A percentile compares a stretch with the other conserved stretches of the same genome.
Conservation (phyloP, 2,329 filamentous ascomycete species). For the Sclerotinia spermophila region DNA sequence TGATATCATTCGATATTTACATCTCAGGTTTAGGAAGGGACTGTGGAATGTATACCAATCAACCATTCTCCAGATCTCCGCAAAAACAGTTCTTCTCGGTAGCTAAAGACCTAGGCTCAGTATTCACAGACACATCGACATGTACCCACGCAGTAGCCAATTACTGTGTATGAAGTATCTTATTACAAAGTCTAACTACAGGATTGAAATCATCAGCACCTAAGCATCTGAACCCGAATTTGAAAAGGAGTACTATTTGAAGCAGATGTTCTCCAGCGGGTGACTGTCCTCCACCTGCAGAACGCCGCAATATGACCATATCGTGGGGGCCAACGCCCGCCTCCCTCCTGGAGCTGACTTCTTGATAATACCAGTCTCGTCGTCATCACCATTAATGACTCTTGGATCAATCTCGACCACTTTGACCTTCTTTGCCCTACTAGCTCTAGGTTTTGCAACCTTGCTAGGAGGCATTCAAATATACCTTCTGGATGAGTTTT, state of each 20-base stretch:
- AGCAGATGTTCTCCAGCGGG: neutral
- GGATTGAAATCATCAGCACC: neutral
- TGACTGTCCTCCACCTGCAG: too few relatives aligned
- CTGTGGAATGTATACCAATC: neutral
- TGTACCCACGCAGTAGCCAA: neutral
- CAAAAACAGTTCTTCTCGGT: too few relatives aligned
- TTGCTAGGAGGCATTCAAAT: neutral
- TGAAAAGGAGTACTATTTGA: neutral
- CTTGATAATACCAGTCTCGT: neutral
- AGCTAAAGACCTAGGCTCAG: neutral
- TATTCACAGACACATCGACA: neutral
- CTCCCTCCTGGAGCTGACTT: neutral
- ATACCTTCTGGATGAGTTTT: neutral
- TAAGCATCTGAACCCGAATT: neutral
- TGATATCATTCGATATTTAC: too few relatives aligned
- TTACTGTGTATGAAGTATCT: neutral
- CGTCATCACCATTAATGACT: neutral
- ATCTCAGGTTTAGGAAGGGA: too few relatives aligned
- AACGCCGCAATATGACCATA: too few relatives aligned
- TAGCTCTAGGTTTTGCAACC: neutral
- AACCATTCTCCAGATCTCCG: neutral
- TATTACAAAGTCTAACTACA: neutral
- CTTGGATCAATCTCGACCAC: neutral
- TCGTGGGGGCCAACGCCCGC: fast-evolving
- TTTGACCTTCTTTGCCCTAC: neutral